Conservation (phyloP, 192 early-diverging fungal genomes). For the Spizellomyces punctatus region DNA sequence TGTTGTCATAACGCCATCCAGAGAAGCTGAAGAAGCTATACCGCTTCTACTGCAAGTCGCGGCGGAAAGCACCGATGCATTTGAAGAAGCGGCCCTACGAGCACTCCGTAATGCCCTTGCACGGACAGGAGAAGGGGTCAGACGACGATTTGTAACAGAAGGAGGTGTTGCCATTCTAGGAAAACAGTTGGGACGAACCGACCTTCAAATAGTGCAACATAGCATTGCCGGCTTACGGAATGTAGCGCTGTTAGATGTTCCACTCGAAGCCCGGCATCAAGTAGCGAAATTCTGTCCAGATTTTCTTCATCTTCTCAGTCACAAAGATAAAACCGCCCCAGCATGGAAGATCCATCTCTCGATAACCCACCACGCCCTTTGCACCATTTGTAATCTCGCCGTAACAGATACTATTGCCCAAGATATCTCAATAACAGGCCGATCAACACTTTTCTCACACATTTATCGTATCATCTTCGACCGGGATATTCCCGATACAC, state of each 20-base stretch:
- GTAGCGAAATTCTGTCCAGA: no score
- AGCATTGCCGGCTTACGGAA: constrained; percentile 1
- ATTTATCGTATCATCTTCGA: constrained; percentile 12
- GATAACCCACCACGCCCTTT: neutral
- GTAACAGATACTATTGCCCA: constrained; percentile 14
- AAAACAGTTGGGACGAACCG: neutral
- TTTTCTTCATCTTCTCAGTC: no score
- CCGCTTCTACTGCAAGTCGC: neutral
- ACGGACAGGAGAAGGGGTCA: neutral
- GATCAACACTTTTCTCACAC: neutral
- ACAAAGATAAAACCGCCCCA: no score
- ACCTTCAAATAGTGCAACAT: neutral
- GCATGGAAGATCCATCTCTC: no score
- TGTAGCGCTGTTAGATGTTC: neutral
- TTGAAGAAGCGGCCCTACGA: neutral
- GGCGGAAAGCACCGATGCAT: neutral
- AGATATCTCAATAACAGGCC: neutral
- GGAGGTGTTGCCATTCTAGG: constrained; percentile 1
- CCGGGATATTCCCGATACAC: neutral
- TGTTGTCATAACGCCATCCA: constrained; percentile 2
- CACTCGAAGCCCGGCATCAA: no score
- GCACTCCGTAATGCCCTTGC: neutral
- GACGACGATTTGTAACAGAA: constrained; percentile 2
- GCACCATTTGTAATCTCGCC: constrained; percentile 18
- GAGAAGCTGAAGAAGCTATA: neutral